Percentiles rank a stretch among this genome's conserved stretches.
These are phyloP conservation scores for Neurospora cerealis DNA, from an alignment of 495 filamentous ascomycete genomes.

Conservation along the genomic window DNA sequence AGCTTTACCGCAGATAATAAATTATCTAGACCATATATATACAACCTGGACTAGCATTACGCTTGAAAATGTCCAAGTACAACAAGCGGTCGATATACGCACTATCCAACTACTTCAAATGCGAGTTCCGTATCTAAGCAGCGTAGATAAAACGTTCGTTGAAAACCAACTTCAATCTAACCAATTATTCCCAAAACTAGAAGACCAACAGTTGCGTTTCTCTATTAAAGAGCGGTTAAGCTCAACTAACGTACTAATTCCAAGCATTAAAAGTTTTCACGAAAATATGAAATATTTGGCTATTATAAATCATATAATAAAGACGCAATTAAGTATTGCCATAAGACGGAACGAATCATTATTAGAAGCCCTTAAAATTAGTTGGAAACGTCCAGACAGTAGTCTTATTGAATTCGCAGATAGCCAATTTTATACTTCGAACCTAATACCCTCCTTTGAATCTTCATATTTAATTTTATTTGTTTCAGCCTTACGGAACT, in stretches of 20 bases:
- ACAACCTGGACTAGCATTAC: background rate
- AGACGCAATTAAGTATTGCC: background rate
- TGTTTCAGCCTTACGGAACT: background rate
- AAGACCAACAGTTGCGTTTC: background rate
- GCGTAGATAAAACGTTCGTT: background rate
- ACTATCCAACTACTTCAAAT: background rate
- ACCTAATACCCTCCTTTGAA: background rate
- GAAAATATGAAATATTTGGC: background rate
- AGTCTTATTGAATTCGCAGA: background rate
- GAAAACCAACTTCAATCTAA: background rate
- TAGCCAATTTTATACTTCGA: background rate
- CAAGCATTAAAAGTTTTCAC: background rate
- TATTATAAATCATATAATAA: background rate
- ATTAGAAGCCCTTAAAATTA: background rate
- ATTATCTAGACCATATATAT: background rate
- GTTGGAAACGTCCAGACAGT: background rate
- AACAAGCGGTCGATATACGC: background rate
- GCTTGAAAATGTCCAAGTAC: background rate
- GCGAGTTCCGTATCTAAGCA: background rate
- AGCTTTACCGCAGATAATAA: background rate
- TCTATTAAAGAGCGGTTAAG: background rate
- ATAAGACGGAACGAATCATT: background rate
- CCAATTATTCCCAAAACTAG: background rate
- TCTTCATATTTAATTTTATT: background rate
- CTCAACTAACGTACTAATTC: background rate